Conservation (phyloP, 805 yeast genomes). For the Scheffersomyces stipitis region DNA sequence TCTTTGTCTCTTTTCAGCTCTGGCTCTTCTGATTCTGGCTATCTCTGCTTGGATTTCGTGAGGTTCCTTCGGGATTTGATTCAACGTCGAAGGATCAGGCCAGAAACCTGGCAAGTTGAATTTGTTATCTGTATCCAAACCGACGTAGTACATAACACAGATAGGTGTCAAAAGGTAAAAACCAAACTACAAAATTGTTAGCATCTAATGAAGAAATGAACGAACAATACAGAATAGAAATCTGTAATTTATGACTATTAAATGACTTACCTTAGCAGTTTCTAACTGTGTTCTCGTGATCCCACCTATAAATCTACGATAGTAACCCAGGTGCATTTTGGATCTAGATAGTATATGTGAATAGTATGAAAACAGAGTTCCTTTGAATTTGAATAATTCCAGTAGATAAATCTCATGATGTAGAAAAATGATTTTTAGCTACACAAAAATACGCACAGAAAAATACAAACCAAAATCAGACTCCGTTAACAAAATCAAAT, state of each 20-base stretch:
- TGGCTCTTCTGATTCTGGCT: slow-evolving; percentile 79
- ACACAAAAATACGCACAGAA: no score
- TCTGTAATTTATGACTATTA: no score
- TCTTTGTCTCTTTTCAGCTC: slow-evolving; percentile 68
- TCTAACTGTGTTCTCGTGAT: slow-evolving; percentile 45
- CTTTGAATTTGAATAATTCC: no score
- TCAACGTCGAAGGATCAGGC: slow-evolving; percentile 94
- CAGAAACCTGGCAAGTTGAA: slow-evolving; percentile 91
- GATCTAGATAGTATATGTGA: background rate
- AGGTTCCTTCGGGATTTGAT: slow-evolving; percentile 89
- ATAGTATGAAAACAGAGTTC: no score
- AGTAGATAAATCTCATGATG: no score
- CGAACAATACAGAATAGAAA: no score
- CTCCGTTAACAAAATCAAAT: no score
- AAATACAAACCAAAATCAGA: no score
- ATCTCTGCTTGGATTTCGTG: slow-evolving; percentile 89
- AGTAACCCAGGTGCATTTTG: slow-evolving; percentile 13
- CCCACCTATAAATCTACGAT: slow-evolving; percentile 33
- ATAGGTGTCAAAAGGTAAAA: slow-evolving; percentile 85
- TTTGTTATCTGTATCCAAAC: slow-evolving; percentile 84
- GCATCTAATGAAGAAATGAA: background rate
- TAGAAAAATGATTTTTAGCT: no score
- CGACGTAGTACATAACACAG: slow-evolving; percentile 89
- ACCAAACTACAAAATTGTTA: slow-evolving; percentile 52
- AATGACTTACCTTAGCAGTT: slow-evolving; percentile 44